phyloP scores from a whole-genome alignment of 352 stramenopile species.

The Elongisporangium senticosum region DNA sequence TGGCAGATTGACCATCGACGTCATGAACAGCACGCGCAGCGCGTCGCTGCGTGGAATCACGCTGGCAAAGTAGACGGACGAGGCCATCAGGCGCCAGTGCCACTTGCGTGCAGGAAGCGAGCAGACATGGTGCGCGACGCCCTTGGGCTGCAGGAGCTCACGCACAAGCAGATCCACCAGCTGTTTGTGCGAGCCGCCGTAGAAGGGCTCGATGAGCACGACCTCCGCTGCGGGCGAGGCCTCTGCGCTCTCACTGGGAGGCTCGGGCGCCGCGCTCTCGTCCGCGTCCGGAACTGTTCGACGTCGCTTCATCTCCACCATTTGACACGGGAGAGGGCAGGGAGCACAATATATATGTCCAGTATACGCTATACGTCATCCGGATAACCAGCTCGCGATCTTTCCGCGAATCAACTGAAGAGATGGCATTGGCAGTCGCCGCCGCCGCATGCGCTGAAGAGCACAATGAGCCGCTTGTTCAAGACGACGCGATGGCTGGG shows the following conservation, averaged over 20 bases:
- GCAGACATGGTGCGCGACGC: constrained; percentile 16
- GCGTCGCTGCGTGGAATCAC: constrained; percentile 11
- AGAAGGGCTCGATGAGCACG: constrained; percentile 34
- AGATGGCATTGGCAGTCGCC: background rate
- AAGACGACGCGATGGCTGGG: background rate
- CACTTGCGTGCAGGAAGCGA: constrained; percentile 39
- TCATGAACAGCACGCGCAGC: constrained; percentile 33
- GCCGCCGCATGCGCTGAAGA: no score
- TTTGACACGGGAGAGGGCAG: background rate
- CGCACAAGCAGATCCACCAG: constrained; percentile 31
- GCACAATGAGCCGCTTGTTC: background rate
- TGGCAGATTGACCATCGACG: constrained; percentile 35
- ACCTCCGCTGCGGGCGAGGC: constrained; percentile 8
- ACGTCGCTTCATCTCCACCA: constrained; percentile 15
- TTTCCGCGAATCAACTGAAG: background rate
- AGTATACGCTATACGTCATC: background rate
- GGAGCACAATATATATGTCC: background rate
- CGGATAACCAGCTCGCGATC: background rate
- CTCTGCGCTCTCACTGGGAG: background rate
- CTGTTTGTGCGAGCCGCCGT: constrained; percentile 47
- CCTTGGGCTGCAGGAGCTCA: constrained; percentile 12
- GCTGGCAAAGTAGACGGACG: constrained; percentile 20
- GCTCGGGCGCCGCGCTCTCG: background rate
- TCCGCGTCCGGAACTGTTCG: constrained; percentile 1
- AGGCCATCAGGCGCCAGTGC: constrained; percentile 39